Evolutionary conservation across 352 stramenopile genomes (phyloP), one percentile per base, ranked within the genome.

Genomic region (Halophytophthora polymorphica): DNA sequence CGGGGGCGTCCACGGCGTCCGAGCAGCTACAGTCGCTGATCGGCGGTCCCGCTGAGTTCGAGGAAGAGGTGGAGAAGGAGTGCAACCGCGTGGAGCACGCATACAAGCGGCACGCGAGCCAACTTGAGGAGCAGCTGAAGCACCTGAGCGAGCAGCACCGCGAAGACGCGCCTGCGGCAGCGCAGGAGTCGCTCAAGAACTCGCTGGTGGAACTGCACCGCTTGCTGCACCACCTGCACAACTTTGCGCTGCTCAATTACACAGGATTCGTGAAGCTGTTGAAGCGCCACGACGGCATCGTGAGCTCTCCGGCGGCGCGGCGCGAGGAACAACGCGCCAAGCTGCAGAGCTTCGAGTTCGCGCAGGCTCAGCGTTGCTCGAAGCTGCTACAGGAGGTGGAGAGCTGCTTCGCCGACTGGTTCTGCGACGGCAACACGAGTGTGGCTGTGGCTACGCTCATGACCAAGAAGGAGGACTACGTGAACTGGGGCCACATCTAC

Each of bases 241-340:
- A 99, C 68, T 99, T 96, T 77, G 83, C 91, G 23, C 90, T 99
- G 55, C 83, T 99, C 48, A 99, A 99, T 59, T 98, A 98, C 69
- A 99, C 96, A 0, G 96, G 87, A 13, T 98, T 98, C 63, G 81
- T 99, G 18, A 99, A 99, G 68, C 97, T 99, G 57, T 61, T 98
- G 25, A 98, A 99, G 64, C 98, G 98, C 50, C 90, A 98, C 64
- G 94, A 98, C 66, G 71, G 67, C 31, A 56, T 69, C 35, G 43
- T 47, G 13, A 77, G 80, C 53, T 73, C 81, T 34, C 56, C 59
- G 17, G 29, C 37, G 19, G 59, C 63, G 3, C 34, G 67, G 39
- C 66, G 67, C 1, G 64, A 81, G 18, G 48, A 81, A 19, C 66
- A 89, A 51, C 71, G 70, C 45, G 42, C 44, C 15, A 73, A 69